These are phyloP conservation scores for Acidomyces sp. DNA, from an alignment of 495 filamentous ascomycete species.

Conservation along the genomic window DNA sequence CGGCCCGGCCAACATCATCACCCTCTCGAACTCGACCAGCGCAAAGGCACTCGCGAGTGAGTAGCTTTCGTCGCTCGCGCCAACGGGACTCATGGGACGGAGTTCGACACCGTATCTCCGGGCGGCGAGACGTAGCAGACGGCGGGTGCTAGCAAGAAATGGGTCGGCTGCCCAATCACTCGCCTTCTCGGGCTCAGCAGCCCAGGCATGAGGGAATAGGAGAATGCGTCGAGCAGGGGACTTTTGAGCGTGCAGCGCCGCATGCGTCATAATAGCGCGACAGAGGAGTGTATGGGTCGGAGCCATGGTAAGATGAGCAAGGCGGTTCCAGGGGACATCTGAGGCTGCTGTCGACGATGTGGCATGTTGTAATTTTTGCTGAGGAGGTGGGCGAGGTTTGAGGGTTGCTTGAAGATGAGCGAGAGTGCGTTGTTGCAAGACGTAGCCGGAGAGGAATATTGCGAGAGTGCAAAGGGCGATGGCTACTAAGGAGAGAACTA, in stretches of 20 bases:
- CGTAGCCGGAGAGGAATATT: slow-evolving; percentile 58
- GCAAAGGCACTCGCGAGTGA: slow-evolving; percentile 30
- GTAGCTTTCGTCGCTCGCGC: slow-evolving; percentile 21
- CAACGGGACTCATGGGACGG: slow-evolving; percentile 28
- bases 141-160: slow-evolving; percentile 27
- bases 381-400: slow-evolving; percentile 30
- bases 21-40: slow-evolving; percentile 31
- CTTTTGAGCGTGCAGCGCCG: slow-evolving; percentile 30
- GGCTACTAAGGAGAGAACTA: slow-evolving; percentile 27
- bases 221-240: slow-evolving; percentile 33
- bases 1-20: slow-evolving; percentile 30
- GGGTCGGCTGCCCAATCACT: slow-evolving; percentile 21
- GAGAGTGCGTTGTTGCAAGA: slow-evolving; percentile 58
- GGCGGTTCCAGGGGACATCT: slow-evolving; percentile 26
- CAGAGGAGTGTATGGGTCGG: slow-evolving; percentile 32
- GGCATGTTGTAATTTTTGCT: slow-evolving; percentile 10
- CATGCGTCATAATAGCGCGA: slow-evolving; percentile 35
- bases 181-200: slow-evolving; percentile 17
- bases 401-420: slow-evolving; percentile 47
- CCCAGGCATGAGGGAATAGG: slow-evolving; percentile 35
- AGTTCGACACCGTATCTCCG: slow-evolving; percentile 32
- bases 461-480: slow-evolving; percentile 47
- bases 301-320: slow-evolving; percentile 36
- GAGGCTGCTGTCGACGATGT: slow-evolving; percentile 11
- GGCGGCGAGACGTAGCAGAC: slow-evolving; percentile 33